Percentiles rank a stretch among this genome's conserved stretches.
Conservation (phyloP, 2,329 filamentous ascomycete species). For the Aspergillus fijiensis region DNA sequence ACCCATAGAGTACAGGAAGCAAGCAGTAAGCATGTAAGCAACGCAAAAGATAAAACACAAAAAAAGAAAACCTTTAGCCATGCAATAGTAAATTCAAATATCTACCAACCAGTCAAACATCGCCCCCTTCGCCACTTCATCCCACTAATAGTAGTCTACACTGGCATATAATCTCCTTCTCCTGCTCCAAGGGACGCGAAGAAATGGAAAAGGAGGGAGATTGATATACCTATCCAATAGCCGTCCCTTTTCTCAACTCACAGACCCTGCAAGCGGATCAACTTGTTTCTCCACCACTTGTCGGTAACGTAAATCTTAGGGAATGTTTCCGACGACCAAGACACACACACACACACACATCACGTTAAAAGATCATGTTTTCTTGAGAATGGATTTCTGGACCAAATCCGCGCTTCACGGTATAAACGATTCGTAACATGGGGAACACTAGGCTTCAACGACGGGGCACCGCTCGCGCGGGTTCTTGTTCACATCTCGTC, state of each 20-base stretch:
- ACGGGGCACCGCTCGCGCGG: not conserved
- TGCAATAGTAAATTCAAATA: not conserved
- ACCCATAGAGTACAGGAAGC: conserved; percentile 27
- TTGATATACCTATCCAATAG: not conserved
- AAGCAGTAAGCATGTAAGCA: conserved; percentile 19
- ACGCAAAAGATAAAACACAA: not conserved
- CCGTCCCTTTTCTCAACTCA: not conserved
- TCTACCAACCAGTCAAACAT: not conserved
- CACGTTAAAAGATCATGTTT: conserved; percentile 5
- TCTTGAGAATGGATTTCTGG: not conserved
- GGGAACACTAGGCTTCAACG: not conserved
- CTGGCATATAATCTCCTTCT: not conserved
- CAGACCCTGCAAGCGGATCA: not conserved
- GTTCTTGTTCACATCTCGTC: not conserved
- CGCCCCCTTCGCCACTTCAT: not conserved
- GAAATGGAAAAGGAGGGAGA: not conserved
- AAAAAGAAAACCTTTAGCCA: not conserved
- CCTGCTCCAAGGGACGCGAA: not conserved
- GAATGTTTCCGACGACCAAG: not conserved
- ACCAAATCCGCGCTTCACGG: not conserved
- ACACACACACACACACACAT: not conserved
- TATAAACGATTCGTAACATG: not conserved
- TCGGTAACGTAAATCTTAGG: not conserved
- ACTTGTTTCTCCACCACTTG: not conserved
- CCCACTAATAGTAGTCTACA: not conserved